Evolutionary conservation across 768 basidiomycete genomes (phyloP), one percentile per base, ranked within the genome.

Genomic region (Pleurotus giganteus): DNA sequence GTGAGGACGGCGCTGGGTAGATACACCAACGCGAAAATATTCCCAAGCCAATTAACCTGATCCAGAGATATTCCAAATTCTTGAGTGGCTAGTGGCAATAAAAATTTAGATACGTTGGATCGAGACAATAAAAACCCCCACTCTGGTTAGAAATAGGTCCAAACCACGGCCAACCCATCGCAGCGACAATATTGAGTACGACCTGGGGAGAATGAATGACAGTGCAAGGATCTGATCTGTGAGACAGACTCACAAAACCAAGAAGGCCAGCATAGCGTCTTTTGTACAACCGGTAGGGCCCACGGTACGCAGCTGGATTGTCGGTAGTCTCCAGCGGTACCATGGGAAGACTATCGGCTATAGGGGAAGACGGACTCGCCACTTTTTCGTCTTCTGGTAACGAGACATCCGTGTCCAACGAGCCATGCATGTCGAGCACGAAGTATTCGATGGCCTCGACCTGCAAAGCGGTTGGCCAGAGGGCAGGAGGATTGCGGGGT

Each of bases 21-120:
- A 58, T 83, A 91, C 0, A 85, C 66, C 29, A 82, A 73, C 2
- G 80, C 75, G 17, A 86, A 71, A 50, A 87, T 74, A 61, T 89
- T 93, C 8, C 86, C 84, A 1, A 94, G 72, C 91, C 92, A 93
- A 60, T 89, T 92, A 12, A 90, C 85, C 66, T 88, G 70, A 66
- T 84, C 74, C 17, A 91, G 69, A 0, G 84, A 80, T 57, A 91
- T 82, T n/a, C 74, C 70, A 60, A 91, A 91, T 32, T 88, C 83
- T 2, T 62, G 60, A 9, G 81, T 78, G 61, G 79, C 88, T 91
- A 58, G 28, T 39, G n/a, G 57, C 36, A 23, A 5, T 31, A 43
- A 45, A 26, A 26, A 31, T 13, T 26, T 11, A 4, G n/a, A 15
- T 6, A 9, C 21, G 28, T 11, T 45, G 26, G 36, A 36, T 23